Evolutionary conservation across 345 rosid genomes (phyloP), one percentile per base, ranked within the genome.

Genomic region (Populus alba): DNA sequence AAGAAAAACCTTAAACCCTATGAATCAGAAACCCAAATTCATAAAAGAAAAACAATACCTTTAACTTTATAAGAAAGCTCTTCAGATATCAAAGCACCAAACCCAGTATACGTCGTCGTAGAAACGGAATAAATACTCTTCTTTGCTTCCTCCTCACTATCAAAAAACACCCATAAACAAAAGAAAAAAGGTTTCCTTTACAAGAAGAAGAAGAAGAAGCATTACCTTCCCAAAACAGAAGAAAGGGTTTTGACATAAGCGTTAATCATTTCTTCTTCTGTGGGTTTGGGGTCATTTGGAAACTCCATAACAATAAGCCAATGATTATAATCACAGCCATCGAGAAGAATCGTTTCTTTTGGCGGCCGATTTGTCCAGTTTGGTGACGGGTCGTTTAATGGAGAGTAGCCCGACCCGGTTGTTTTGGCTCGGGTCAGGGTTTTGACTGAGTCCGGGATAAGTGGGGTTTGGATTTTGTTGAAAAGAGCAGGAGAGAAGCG

Each of bases 301-400:
- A 94, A 96, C 87, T 96, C 99, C 98, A 96, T 85, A 71, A 94
- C 95, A 35, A 94, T 89, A 72, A 96, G 97, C 97, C 99, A 96
- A 72, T 94, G 99, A 85, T 91, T 95, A 77, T 89, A 94, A 77
- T 96, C 99, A 70, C 99, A 96, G 33, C 97, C 98, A 68, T 94
- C 99, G 2, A 96, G 94, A 65, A 94, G 87, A 73, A 94, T 92
- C 33, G 98, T 90, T 85, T 96, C 98, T 69, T 94, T 94, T 0
- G 99, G 97, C 0, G 98, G 95, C 20, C 97, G 97, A 81, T 90
- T 92, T 90, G 92, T 91, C 94, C 95, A 96, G 81, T 92, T 94
- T 0, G 97, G 97, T 35, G 99, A 91, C 11, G 97, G 91, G 71
- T 95, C 96, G 75, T 93, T 93, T 75, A 95, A 85, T 18, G 98